Conservation (phyloP, 331 rosid species). For the Acacia concinna region DNA sequence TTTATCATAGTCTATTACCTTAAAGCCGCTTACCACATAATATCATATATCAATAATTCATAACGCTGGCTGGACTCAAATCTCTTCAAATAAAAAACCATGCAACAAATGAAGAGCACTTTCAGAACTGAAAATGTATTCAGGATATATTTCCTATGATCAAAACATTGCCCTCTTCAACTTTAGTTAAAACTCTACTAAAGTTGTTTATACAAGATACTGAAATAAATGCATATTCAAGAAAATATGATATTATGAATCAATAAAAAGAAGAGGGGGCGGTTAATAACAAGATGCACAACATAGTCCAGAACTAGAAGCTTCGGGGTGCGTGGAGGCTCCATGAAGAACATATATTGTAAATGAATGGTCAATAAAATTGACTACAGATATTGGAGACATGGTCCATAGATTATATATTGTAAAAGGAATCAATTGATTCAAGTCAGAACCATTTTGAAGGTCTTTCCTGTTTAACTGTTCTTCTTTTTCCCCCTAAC, state of each 20-base stretch:
- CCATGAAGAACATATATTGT: not conserved
- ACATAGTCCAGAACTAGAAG: not conserved
- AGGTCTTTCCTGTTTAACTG: not conserved
- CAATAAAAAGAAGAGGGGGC: not conserved
- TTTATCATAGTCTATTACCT: no score
- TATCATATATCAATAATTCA: not conserved
- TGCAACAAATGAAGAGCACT: slow-evolving; percentile 1
- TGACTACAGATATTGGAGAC: not conserved
- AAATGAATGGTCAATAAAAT: not conserved
- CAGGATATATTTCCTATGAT: slow-evolving; percentile 3
- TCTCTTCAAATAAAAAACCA: not conserved
- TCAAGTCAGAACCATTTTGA: not conserved
- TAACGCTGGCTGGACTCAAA: not conserved
- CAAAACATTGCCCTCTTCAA: not conserved
- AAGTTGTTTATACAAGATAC: not conserved
- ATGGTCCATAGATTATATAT: not conserved
- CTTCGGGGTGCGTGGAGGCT: not conserved
- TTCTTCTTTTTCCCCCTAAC: not conserved
- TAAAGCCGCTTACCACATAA: no score
- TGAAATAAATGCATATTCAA: not conserved
- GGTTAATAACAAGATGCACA: not conserved
- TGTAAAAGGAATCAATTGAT: not conserved
- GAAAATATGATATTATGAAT: not conserved
- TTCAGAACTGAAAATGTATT: not conserved
- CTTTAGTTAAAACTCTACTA: not conserved